Base-by-base conservation (phyloP, 2,329 filamentous ascomycete species). In the Ophiocordyceps polyrhachis-furcata region DNA sequence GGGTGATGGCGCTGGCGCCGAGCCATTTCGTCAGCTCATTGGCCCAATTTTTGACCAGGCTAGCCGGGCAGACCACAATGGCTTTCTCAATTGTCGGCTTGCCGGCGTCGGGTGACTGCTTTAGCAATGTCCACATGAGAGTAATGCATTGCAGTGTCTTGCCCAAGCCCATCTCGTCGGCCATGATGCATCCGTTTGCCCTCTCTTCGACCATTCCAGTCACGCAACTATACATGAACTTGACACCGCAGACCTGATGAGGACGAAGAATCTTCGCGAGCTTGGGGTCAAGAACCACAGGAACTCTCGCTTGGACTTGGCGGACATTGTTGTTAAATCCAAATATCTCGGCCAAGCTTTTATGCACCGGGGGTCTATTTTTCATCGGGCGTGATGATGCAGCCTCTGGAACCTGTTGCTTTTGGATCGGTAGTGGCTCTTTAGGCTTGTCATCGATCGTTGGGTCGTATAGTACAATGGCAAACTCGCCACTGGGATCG, bases 151-250 rank as follows among this genome's bases (percentile, higher is more conserved):
- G 91, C 40, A 98, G 65, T 17, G 91, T 98, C 66, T 98, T 98
- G 46, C 91, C 91, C 28, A 98, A 67, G 53, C 91, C 91, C 91
- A 98, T 98, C 59, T 95, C 91, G 59, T 98, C 91, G 44, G 91
- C 91, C 91, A 98, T 98, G 59, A 98, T 98, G 63, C 91, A 98
- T 2, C 91, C 91, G 60, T 95, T 84, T 43, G 91, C 91, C 54
- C 89, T 89, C 35, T 82, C 74, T 54, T 96, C 91, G 46, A 96
- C 83, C 71, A 96, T 73, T n/a, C 91, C 91, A 1, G 89, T 96
- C 6, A 91, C 87, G 56, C 86, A 93, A 51, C 77, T 76, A 62
- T 96, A 98, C 70, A 98, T 79, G 62, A 98, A 98, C 66, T 91
- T 94, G 50, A 98, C 91, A 56, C 91, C 91, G 59, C 96, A 91